A percentile compares a stretch with the other conserved stretches of the same genome.
Conservation (phyloP, 345 rosid genomes). For the Lepidium didymum region DNA sequence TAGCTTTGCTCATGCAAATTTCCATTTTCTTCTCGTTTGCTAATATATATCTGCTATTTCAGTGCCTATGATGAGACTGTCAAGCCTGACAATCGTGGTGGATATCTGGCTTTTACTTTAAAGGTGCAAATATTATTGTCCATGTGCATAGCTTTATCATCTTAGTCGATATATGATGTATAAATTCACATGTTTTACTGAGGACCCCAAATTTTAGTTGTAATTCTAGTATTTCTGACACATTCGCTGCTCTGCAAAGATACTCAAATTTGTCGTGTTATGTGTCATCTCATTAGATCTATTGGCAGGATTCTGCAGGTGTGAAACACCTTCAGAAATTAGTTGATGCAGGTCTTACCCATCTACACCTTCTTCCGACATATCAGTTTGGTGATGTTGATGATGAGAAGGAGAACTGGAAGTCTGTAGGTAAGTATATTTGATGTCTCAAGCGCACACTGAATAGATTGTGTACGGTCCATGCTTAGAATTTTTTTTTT, state of each 20-base stretch:
- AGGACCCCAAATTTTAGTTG: background rate
- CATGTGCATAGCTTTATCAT: slow-evolving; percentile 4
- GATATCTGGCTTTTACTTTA: slow-evolving; percentile 77
- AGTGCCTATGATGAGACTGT: slow-evolving; percentile 67
- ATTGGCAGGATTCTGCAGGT: slow-evolving; percentile 73
- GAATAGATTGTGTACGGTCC: background rate
- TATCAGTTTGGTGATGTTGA: slow-evolving; percentile 86
- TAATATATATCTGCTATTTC: slow-evolving; percentile 25
- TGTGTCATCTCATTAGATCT: slow-evolving; percentile 7
- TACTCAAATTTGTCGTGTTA: background rate
- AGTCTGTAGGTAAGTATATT: slow-evolving; percentile 53
- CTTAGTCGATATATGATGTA: background rate
- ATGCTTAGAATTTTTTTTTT: background rate
- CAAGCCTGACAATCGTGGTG: slow-evolving; percentile 52
- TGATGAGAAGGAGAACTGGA: slow-evolving; percentile 82
- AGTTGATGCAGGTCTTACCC: slow-evolving; percentile 83
- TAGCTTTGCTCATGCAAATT: slow-evolving; percentile 1
- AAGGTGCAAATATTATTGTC: slow-evolving; percentile 42
- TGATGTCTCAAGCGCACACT: slow-evolving; percentile 7
- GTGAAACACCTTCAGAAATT: slow-evolving; percentile 67
- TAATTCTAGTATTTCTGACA: background rate
- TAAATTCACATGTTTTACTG: background rate
- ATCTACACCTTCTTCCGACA: slow-evolving; percentile 81
- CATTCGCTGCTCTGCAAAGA: background rate
- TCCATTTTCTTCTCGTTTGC: slow-evolving; percentile 7